Evolutionary conservation across 2,329 filamentous ascomycete species (phyloP).

Genomic region (Apiospora marii): DNA sequence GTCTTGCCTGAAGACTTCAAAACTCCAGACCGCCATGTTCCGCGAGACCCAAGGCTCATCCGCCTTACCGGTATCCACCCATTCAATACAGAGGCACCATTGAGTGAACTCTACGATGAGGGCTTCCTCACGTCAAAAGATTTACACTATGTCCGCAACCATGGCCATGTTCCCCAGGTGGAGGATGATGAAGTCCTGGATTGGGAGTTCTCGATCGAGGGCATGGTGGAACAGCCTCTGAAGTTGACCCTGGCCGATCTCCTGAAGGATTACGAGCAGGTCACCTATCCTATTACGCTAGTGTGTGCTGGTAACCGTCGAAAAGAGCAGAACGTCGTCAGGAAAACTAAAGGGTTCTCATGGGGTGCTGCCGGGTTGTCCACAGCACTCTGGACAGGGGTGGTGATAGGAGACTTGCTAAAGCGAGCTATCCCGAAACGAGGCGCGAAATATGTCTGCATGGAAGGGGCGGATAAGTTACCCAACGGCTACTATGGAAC

Average conservation of each 20-base stretch:
- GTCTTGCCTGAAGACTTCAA: conserved; percentile 80
- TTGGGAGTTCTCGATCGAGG: conserved; percentile 87
- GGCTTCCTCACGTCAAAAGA: conserved; percentile 89
- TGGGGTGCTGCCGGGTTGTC: conserved; percentile 91
- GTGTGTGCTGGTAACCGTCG: conserved; percentile 92
- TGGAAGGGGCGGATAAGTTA: conserved; percentile 88
- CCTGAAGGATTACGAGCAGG: conserved; percentile 76
- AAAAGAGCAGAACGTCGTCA: conserved; percentile 91
- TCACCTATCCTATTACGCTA: conserved; percentile 86
- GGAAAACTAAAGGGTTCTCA: conserved; percentile 92
- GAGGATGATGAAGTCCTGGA: conserved; percentile 74
- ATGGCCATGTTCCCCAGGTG: conserved; percentile 82
- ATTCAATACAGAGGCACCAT: conserved; percentile 87
- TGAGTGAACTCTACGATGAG: conserved; percentile 78
- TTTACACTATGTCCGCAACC: conserved; percentile 91
- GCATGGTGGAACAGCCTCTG: conserved; percentile 80
- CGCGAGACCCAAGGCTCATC: conserved; percentile 82
- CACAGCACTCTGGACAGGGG: conserved; percentile 87
- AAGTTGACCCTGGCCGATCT: conserved; percentile 76
- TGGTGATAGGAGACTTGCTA: conserved; percentile 76
- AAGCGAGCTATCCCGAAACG: conserved; percentile 71
- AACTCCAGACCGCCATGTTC: conserved; percentile 84
- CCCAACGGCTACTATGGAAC: conserved; percentile 92
- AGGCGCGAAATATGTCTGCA: conserved; percentile 83
- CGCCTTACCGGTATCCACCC: conserved; percentile 88